Conservation (phyloP, 345 rosid species). For the Aquilaria yunnanensis region DNA sequence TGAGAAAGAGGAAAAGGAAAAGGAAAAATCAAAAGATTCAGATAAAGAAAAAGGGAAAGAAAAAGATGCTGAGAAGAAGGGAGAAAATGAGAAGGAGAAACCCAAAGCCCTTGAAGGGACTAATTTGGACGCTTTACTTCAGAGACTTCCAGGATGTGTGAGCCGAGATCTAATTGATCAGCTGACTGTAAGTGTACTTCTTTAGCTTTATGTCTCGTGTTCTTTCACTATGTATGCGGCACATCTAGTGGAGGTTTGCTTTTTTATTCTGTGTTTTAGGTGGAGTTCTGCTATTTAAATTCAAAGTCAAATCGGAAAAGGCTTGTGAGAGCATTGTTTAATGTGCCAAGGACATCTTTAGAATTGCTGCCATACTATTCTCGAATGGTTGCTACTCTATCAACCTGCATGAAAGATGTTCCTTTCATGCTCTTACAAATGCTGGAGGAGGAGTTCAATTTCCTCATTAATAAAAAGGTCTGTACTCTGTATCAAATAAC, state of each 20-base stretch:
- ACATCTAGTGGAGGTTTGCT: conserved; percentile 1
- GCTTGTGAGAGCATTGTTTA: conserved; percentile 91
- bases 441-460: conserved; percentile 98
- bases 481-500: background rate
- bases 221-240: conserved; percentile 5
- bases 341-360: conserved; percentile 94
- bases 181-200: conserved; percentile 57
- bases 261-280: conserved; percentile 39
- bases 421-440: conserved; percentile 82
- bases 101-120: conserved; percentile 84
- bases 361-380: conserved; percentile 96
- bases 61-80: conserved; percentile 68
- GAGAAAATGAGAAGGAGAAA: conserved; percentile 85
- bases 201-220: conserved; percentile 1
- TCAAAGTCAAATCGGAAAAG: conserved; percentile 92
- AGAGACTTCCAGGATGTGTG: conserved; percentile 92
- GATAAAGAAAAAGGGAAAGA: conserved; percentile 80
- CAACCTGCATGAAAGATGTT: conserved; percentile 96
- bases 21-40: conserved; percentile 45
- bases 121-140: conserved; percentile 86
- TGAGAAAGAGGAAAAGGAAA: conserved; percentile 83
- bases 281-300: conserved; percentile 94
- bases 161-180: conserved; percentile 99
- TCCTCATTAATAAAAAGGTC: conserved; percentile 92
- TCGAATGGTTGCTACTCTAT: conserved; percentile 90